Evolutionary conservation across 2,329 filamentous ascomycete genomes (phyloP), one percentile per base, ranked within the genome.

Genomic region (Onygenales sp.): DNA sequence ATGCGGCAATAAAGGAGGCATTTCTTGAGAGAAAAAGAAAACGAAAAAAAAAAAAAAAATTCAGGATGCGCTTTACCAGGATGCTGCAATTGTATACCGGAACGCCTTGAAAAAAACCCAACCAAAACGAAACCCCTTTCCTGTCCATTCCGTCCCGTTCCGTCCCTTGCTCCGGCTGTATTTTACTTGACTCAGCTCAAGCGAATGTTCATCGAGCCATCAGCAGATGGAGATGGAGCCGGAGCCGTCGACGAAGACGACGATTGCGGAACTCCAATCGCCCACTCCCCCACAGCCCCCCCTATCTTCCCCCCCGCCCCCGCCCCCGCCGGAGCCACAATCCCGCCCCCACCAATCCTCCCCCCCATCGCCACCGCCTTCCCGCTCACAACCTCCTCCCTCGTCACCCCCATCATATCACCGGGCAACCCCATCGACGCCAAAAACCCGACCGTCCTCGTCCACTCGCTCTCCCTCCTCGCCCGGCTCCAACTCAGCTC

Each of bases 391-490:
- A 52, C 51, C 43, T 52, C 32, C 35, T 52, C 51, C 36, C 51
- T 33, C 42, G 51, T 52, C 17, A 52, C 51, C 35, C 33, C 35
- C 51, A 46, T 31, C 51, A 52, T 52, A 41, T 43, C 36, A 14
- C 8, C 43, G 6, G 42, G 42, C 39, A 52, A 32, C 14, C 51
- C 51, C 51, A 52, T 52, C 4, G 42, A 27, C 17, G 51, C 36
- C 17, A 80, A 64, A 64, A 72, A 80, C 3, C 58, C 53, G 13
- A 80, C 68, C 3, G 68, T 79, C 60, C 89, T 81, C 64, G 73
- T 83, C 87, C 87, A 92, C 69, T 92, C 87, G 21, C 74, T 63
- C 10, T 89, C 82, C 69, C 85, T 83, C 56, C 87, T 74, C 59
- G 74, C 75, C 55, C 67, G 70, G 64, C 82, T 80, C 88, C 87